Conservation (phyloP, 2,329 filamentous ascomycete species). For the Pseudocercospora pini-densiflorae region DNA sequence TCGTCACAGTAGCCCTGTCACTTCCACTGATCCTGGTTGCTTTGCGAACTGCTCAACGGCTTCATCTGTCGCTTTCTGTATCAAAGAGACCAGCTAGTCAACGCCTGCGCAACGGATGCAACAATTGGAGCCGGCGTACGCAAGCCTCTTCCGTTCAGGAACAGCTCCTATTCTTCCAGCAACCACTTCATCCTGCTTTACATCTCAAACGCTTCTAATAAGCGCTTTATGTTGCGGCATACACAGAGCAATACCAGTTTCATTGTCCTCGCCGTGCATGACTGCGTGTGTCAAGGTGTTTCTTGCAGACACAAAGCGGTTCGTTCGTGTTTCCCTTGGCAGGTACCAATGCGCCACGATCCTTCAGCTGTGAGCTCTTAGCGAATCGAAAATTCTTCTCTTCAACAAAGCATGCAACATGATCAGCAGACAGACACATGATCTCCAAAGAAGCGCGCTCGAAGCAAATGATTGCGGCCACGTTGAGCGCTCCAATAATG, state of each 20-base stretch:
- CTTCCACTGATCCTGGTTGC: conserved; percentile 3
- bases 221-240: too few species aligned
- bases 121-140: background rate
- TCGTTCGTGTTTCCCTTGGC: conserved; percentile 1
- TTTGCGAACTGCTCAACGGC: conserved; percentile 1
- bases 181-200: background rate
- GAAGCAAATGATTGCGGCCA: background rate
- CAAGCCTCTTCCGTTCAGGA: background rate
- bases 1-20: background rate
- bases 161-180: background rate
- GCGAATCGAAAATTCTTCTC: background rate
- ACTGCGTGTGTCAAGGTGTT: background rate
- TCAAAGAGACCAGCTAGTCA: background rate
- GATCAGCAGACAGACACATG: background rate
- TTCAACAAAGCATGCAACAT: background rate
- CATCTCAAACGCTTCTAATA: background rate
- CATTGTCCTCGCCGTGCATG: background rate
- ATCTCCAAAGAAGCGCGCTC: background rate
- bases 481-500: too few species aligned
- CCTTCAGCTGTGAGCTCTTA: background rate
- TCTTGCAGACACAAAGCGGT: background rate
- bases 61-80: background rate
- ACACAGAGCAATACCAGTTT: background rate
- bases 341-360: conserved; percentile 3
- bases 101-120: background rate